Evolutionary conservation across 2,329 filamentous ascomycete genomes (phyloP).

Genomic region (Ophiostoma pallidulum): DNA sequence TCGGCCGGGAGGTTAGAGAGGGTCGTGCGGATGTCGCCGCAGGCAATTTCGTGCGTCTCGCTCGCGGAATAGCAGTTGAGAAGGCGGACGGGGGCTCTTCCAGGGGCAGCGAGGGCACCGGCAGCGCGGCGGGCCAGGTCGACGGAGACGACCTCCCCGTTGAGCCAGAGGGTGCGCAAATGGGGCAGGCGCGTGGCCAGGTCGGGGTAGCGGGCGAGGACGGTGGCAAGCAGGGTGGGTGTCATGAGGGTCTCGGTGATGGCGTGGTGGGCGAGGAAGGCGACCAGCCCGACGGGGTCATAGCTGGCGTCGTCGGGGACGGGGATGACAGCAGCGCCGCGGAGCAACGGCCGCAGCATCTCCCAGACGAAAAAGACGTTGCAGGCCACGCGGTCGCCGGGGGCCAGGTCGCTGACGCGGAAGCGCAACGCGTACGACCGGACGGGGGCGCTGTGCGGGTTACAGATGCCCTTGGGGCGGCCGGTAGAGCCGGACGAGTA

Average conservation of each 20-base stretch:
- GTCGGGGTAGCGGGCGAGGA: slow-evolving; percentile 59
- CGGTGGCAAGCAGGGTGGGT: slow-evolving; percentile 65
- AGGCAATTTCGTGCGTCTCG: slow-evolving; percentile 73
- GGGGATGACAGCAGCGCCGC: slow-evolving; percentile 66
- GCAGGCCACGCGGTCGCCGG: slow-evolving; percentile 72
- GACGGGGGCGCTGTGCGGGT: slow-evolving; percentile 65
- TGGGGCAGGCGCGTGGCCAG: slow-evolving; percentile 55
- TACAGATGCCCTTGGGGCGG: slow-evolving; percentile 73
- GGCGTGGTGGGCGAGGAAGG: slow-evolving; percentile 53
- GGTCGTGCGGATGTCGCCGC: slow-evolving; percentile 63
- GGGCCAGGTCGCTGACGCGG: slow-evolving; percentile 55
- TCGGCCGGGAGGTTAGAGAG: slow-evolving; percentile 47
- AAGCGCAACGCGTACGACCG: slow-evolving; percentile 68
- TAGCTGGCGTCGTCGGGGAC: slow-evolving; percentile 71
- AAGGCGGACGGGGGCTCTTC: slow-evolving; percentile 43
- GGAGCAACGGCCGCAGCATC: slow-evolving; percentile 64
- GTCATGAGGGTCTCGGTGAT: slow-evolving; percentile 80
- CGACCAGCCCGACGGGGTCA: slow-evolving; percentile 64
- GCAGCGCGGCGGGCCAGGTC: slow-evolving; percentile 62
- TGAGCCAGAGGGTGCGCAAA: slow-evolving; percentile 65
- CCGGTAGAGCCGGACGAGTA: slow-evolving; percentile 73
- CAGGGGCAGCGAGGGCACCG: slow-evolving; percentile 49
- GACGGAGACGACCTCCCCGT: slow-evolving; percentile 73
- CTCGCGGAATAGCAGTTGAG: slow-evolving; percentile 77
- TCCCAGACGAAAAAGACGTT: slow-evolving; percentile 88